A percentile compares a stretch with the other conserved stretches of the same genome.
Evolutionary conservation across 345 rosid species (phyloP).

Genomic region (Litchi chinensis): DNA sequence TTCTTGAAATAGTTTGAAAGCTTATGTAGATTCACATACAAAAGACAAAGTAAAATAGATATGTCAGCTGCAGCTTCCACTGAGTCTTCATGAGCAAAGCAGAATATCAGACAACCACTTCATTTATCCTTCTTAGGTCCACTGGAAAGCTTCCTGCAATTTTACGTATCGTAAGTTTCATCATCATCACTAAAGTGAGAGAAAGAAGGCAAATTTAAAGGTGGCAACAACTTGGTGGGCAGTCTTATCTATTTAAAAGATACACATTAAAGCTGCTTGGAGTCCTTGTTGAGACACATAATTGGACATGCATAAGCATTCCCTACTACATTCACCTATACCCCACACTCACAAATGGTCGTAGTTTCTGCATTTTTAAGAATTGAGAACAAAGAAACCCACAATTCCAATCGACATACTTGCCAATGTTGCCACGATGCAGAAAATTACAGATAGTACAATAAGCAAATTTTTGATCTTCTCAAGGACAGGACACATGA

Average conservation of each 20-base stretch:
- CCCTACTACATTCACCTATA: neutral
- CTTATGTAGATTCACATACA: slow-evolving; percentile 20
- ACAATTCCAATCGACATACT: neutral
- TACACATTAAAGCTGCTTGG: slow-evolving; percentile 5
- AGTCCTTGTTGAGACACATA: slow-evolving; percentile 5
- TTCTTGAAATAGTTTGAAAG: slow-evolving; percentile 2
- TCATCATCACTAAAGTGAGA: neutral
- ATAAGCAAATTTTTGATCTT: neutral
- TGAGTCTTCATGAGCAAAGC: slow-evolving; percentile 17
- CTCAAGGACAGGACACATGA: neutral
- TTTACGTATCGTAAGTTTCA: slow-evolving; percentile 3
- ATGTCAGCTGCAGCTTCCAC: slow-evolving; percentile 16
- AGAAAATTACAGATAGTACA: neutral
- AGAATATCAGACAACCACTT: slow-evolving; percentile 16
- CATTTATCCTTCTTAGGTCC: slow-evolving; percentile 29
- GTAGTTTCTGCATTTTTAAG: slow-evolving; percentile 7
- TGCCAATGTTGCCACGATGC: neutral
- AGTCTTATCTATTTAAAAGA: slow-evolving; percentile 1
- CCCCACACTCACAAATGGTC: neutral
- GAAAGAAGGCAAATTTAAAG: neutral
- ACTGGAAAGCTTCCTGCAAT: slow-evolving; percentile 24
- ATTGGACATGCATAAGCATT: neutral
- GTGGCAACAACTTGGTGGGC: slow-evolving; percentile 3
- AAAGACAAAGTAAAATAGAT: slow-evolving; percentile 8
- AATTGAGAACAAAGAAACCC: neutral